Percentiles rank a stretch among this genome's conserved stretches.
These are phyloP conservation scores for Clarireedia sp. DNA, from an alignment of 2,329 filamentous ascomycete species.

Conservation along the genomic window DNA sequence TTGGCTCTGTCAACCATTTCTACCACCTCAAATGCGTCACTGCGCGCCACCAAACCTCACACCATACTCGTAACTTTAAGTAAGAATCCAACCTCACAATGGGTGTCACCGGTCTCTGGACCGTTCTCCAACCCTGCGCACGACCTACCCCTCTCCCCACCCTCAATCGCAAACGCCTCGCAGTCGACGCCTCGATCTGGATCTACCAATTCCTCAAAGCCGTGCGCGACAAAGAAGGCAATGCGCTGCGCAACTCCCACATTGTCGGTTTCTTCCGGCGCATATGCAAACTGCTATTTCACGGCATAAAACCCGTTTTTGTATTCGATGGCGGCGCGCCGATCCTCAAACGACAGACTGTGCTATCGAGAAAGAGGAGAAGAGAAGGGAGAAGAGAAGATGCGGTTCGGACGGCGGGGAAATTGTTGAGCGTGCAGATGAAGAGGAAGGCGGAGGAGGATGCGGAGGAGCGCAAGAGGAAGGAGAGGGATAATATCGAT, in stretches of 20 bases:
- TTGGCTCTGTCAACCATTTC: neutral
- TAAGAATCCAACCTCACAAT: slow-evolving; percentile 40
- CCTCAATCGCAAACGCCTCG: slow-evolving; percentile 90
- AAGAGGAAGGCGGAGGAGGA: slow-evolving; percentile 85
- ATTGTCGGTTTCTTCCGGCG: slow-evolving; percentile 96
- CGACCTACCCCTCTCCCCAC: slow-evolving; percentile 94
- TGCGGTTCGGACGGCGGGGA: slow-evolving; percentile 84
- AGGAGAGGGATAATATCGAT: slow-evolving; percentile 37
- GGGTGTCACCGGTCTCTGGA: slow-evolving; percentile 98
- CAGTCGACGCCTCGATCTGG: slow-evolving; percentile 98
- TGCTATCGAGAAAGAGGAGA: slow-evolving; percentile 66
- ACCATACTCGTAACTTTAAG: neutral
- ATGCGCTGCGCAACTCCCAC: slow-evolving; percentile 90
- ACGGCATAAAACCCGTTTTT: slow-evolving; percentile 92
- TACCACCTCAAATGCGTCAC: too few species aligned
- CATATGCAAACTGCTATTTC: slow-evolving; percentile 95
- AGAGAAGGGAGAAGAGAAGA: slow-evolving; percentile 88
- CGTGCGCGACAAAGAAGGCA: slow-evolving; percentile 95
- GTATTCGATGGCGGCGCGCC: slow-evolving; percentile 97
- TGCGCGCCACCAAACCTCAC: neutral
- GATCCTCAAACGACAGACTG: slow-evolving; percentile 81
- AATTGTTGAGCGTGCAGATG: slow-evolving; percentile 89
- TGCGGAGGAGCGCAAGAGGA: slow-evolving; percentile 49
- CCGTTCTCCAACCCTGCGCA: slow-evolving; percentile 87
- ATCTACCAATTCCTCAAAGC: slow-evolving; percentile 99